Evolutionary conservation across 805 yeast species (phyloP).

Genomic region (Metschnikowia lachancei): DNA sequence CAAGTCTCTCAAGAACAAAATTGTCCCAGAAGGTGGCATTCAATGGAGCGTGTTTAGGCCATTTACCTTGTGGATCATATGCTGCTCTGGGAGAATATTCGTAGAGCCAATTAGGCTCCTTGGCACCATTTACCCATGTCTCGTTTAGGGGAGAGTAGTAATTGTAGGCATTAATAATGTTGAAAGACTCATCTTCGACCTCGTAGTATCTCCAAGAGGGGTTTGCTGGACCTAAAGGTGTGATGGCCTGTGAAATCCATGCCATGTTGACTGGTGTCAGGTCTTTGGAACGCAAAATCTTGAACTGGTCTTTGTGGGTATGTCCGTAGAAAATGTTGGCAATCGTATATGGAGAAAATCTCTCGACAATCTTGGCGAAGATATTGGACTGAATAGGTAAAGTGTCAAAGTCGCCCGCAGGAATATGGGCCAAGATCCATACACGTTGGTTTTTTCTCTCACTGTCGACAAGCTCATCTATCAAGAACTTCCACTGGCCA

Average conservation of each 20-base stretch:
- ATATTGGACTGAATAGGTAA: constrained; percentile 60
- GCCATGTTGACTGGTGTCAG: constrained; percentile 49
- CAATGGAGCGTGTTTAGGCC: constrained; percentile 61
- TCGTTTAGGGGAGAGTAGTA: constrained; percentile 59
- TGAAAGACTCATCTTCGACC: constrained; percentile 59
- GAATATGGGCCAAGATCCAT: constrained; percentile 74
- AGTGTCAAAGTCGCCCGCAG: constrained; percentile 52
- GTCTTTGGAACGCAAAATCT: constrained; percentile 48
- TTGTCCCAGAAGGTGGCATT: constrained; percentile 68
- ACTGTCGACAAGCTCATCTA: constrained; percentile 59
- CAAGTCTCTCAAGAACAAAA: constrained; percentile 46
- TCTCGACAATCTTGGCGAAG: constrained; percentile 55
- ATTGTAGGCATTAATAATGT: constrained; percentile 57
- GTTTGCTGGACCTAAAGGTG: constrained; percentile 57
- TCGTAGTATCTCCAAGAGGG: constrained; percentile 75
- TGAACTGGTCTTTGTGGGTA: constrained; percentile 68
- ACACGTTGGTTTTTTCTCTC: constrained; percentile 59
- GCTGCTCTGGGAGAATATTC: constrained; percentile 64
- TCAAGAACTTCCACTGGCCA: constrained; percentile 60
- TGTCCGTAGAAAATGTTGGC: constrained; percentile 72
- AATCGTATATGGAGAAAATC: constrained; percentile 67
- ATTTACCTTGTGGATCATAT: constrained; percentile 47
- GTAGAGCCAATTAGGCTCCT: constrained; percentile 59
- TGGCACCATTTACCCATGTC: constrained; percentile 51
- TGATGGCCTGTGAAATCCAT: constrained; percentile 65